Conservation (phyloP, 441 rosid species). For the Erysimum cheiri region DNA sequence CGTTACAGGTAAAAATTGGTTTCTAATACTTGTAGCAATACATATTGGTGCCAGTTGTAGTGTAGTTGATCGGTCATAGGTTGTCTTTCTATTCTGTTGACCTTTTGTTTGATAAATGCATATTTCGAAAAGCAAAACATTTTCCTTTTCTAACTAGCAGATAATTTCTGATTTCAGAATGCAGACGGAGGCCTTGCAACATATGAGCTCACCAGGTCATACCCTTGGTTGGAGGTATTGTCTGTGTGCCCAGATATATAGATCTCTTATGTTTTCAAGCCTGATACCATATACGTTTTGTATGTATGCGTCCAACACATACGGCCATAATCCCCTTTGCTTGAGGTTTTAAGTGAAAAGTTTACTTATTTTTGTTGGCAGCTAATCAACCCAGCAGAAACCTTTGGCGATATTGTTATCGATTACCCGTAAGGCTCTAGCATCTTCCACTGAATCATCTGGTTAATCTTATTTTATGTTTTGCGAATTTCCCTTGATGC, state of each 20-base stretch:
- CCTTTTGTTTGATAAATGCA: background rate
- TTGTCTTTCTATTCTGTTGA: constrained; percentile 5
- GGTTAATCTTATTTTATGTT: constrained; percentile 13
- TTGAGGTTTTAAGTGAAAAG: constrained; percentile 25
- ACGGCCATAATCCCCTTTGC: constrained; percentile 11
- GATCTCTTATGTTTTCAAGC: constrained; percentile 23
- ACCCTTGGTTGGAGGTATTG: constrained; percentile 93
- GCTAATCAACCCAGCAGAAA: constrained; percentile 98
- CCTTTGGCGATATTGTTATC: constrained; percentile 96
- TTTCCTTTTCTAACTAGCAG: constrained; percentile 23
- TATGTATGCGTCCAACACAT: constrained; percentile 7
- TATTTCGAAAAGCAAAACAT: constrained; percentile 4
- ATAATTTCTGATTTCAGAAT: constrained; percentile 58
- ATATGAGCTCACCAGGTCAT: constrained; percentile 87
- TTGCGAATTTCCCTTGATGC: constrained; percentile 21
- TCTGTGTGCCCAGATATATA: constrained; percentile 22
- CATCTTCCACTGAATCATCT: constrained; percentile 30
- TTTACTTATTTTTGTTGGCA: constrained; percentile 48
- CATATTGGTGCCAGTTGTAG: constrained; percentile 6
- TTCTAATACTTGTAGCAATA: constrained; percentile 20
- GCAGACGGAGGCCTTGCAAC: constrained; percentile 83
- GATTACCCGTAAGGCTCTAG: constrained; percentile 85
- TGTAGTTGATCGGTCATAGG: constrained; percentile 12
- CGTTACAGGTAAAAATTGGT: constrained; percentile 69
- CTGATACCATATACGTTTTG: background rate